These are phyloP conservation scores for Colletotrichum sp. DNA, from an alignment of 2,329 filamentous ascomycete genomes.

Conservation along the genomic window DNA sequence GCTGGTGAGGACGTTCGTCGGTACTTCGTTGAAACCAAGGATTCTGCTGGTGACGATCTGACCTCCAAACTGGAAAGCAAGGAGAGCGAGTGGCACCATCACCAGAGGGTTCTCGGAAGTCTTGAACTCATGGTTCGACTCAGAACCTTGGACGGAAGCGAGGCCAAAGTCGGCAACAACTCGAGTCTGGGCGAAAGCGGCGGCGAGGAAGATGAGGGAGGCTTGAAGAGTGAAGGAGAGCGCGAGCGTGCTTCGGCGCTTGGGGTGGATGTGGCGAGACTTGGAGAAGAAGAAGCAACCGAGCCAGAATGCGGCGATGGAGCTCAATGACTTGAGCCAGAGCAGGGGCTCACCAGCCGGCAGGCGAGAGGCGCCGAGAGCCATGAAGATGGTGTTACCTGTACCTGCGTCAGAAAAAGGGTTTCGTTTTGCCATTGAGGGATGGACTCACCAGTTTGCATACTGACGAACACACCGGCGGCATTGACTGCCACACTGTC, in stretches of 20 bases:
- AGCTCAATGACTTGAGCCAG: constrained; percentile 58
- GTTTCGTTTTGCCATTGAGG: neutral
- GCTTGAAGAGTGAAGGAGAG: constrained; percentile 58
- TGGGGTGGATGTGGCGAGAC: constrained; percentile 35
- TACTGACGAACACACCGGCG: constrained; percentile 42
- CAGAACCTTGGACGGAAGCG: constrained; percentile 21
- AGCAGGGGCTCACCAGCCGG: constrained; percentile 54
- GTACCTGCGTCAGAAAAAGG: neutral
- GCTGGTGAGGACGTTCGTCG: constrained; percentile 60
- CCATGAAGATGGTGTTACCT: constrained; percentile 69
- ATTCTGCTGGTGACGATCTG: constrained; percentile 56
- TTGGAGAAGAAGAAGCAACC: constrained; percentile 55
- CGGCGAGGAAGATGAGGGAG: constrained; percentile 55
- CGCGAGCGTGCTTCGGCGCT: constrained; percentile 46
- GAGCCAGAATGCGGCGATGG: constrained; percentile 57
- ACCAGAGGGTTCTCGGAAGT: constrained; percentile 41
- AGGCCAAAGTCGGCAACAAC: constrained; percentile 49
- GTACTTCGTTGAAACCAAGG: constrained; percentile 58
- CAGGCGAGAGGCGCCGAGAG: constrained; percentile 60
- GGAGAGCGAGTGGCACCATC: constrained; percentile 48
- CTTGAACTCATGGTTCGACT: constrained; percentile 13
- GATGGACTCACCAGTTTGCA: constrained; percentile 36
- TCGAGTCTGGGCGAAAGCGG: constrained; percentile 52
- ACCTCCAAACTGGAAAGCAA: constrained; percentile 60
- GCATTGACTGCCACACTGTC: constrained; percentile 47